These are phyloP conservation scores for Mycena epipterygia DNA, from an alignment of 768 basidiomycete genomes.

Conservation along the genomic window DNA sequence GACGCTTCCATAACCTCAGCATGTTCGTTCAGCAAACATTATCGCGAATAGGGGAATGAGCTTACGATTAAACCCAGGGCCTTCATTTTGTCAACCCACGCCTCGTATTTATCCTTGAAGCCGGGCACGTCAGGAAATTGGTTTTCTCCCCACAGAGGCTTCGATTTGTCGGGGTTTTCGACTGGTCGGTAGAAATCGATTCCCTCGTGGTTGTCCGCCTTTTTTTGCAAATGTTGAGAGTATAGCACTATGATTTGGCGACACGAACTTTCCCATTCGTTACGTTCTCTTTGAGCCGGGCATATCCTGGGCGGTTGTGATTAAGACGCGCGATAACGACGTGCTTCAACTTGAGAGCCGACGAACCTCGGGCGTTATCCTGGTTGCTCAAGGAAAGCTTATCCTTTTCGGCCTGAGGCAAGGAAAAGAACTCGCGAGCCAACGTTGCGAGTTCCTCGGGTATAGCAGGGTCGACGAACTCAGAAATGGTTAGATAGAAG, in stretches of 20 bases:
- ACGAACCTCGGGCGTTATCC: slow-evolving; percentile 82
- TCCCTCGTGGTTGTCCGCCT: slow-evolving; percentile 88
- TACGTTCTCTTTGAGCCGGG: slow-evolving; percentile 84
- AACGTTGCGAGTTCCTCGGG: slow-evolving; percentile 75
- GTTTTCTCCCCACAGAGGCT: slow-evolving; percentile 86
- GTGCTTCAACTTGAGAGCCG: too few relatives aligned
- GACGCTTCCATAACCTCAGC: slow-evolving; percentile 84
- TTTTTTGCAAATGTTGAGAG: slow-evolving; percentile 37
- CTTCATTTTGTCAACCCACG: slow-evolving; percentile 91
- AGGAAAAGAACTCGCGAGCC: slow-evolving; percentile 79
- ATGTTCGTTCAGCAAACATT: background rate
- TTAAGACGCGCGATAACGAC: background rate
- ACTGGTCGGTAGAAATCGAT: slow-evolving; percentile 87
- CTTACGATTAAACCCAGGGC: slow-evolving; percentile 72
- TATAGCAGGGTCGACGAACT: slow-evolving; percentile 68
- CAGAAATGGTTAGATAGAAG: slow-evolving; percentile 86
- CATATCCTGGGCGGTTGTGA: slow-evolving; percentile 71
- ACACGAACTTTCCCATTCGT: slow-evolving; percentile 69
- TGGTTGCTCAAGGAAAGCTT: slow-evolving; percentile 74
- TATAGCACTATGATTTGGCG: background rate
- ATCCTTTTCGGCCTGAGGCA: slow-evolving; percentile 86
- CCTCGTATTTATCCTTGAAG: slow-evolving; percentile 76
- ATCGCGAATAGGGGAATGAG: too few relatives aligned
- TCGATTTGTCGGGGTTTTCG: slow-evolving; percentile 75
- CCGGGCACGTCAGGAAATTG: slow-evolving; percentile 79